Conservation (phyloP, 2,329 filamentous ascomycete genomes). For the Tolypocladium guangdongense region DNA sequence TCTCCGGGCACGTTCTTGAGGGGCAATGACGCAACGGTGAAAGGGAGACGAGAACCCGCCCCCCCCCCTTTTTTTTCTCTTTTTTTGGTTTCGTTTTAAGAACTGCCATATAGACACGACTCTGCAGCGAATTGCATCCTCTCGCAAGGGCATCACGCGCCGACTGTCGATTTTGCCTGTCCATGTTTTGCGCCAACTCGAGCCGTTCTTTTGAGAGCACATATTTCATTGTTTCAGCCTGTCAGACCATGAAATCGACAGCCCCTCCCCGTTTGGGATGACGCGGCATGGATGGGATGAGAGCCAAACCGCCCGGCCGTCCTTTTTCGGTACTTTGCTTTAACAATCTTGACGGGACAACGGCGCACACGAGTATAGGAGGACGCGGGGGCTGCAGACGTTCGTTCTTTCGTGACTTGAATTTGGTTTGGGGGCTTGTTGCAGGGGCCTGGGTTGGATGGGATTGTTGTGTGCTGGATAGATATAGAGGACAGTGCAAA, state of each 20-base stretch:
- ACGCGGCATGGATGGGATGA: neutral
- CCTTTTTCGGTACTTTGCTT: neutral
- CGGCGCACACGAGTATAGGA: neutral
- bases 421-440: neutral
- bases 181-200: constrained; percentile 1
- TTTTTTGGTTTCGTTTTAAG: neutral
- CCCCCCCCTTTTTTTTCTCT: neutral
- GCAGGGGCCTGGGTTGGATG: neutral
- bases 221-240: constrained; percentile 3
- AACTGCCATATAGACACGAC: constrained; percentile 19
- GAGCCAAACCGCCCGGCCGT: neutral
- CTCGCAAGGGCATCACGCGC: neutral
- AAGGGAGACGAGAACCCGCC: constrained; percentile 9
- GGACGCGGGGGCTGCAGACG: neutral
- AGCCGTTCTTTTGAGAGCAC: neutral
- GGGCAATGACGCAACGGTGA: constrained; percentile 8
- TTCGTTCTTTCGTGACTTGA: neutral
- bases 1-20: constrained; percentile 9
- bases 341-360: constrained; percentile 1
- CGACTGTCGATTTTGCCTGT: constrained; percentile 3
- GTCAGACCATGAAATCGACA: neutral
- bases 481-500: constrained; percentile 13
- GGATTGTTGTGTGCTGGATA: constrained; percentile 8
- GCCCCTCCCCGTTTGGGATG: neutral
- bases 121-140: constrained; percentile 15